Conservation (phyloP, 805 yeast species). For the Cyberlindnera mycetangii region DNA sequence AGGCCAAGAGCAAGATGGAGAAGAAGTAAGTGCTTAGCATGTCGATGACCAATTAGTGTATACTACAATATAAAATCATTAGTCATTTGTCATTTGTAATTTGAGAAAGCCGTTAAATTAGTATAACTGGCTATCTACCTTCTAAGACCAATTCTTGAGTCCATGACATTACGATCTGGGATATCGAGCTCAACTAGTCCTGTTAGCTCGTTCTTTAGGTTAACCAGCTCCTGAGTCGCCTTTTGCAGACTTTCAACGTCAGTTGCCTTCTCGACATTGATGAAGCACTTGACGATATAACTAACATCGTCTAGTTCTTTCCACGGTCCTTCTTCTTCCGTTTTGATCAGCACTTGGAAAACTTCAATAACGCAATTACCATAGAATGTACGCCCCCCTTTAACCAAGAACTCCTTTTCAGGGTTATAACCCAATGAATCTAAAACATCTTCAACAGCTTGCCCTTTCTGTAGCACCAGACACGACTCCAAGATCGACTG, state of each 20-base stretch:
- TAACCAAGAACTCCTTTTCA: slow-evolving; percentile 57
- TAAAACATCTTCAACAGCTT: slow-evolving; percentile 39
- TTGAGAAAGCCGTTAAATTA: too few relatives aligned
- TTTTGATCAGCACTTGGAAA: slow-evolving; percentile 38
- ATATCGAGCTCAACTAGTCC: slow-evolving; percentile 67
- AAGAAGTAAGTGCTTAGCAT: slow-evolving; percentile 5
- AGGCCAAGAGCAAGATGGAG: slow-evolving; percentile 34
- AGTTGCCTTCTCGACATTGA: slow-evolving; percentile 68
- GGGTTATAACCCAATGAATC: slow-evolving; percentile 69
- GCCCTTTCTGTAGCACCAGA: slow-evolving; percentile 30
- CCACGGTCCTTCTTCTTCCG: slow-evolving; percentile 29
- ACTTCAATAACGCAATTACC: slow-evolving; percentile 57
- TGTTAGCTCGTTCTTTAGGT: slow-evolving; percentile 59
- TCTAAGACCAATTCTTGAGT: slow-evolving; percentile 46
- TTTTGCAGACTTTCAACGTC: slow-evolving; percentile 70
- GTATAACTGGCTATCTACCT: background rate
- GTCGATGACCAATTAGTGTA: background rate
- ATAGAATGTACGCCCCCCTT: slow-evolving; percentile 61
- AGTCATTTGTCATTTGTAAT: background rate
- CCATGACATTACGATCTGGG: slow-evolving; percentile 81
- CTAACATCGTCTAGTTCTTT: slow-evolving; percentile 44
- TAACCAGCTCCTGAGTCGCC: slow-evolving; percentile 60
- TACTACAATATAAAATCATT: background rate
- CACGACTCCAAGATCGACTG: slow-evolving; percentile 64
- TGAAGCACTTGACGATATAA: slow-evolving; percentile 59